Base-by-base conservation (phyloP, 177 flowering plant genomes). In the Vitis hybrid region DNA sequence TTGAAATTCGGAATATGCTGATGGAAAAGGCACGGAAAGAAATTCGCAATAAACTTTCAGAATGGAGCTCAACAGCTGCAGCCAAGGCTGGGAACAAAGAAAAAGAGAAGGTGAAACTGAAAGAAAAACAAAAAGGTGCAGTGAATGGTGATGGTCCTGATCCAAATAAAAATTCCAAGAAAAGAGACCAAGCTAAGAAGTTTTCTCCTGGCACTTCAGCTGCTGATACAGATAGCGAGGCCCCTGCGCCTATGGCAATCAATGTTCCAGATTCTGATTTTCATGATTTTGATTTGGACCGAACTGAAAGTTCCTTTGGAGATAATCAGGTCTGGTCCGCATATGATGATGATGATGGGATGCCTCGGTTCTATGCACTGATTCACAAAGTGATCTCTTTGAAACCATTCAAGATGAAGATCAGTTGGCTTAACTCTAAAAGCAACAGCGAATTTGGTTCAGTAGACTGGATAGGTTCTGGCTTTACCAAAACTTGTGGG, bases 271-370 rank as follows among this genome's bases (percentile, higher is more conserved):
- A 91, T 78, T 79, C 98, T n/a, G 94, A 93, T 79, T 94, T 94
- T 78, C 92, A 93, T 71, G 89, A 91, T 77, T 91, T 94, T 81
- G 98, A 91, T 75, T 58, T 67, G 74, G 91, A 88, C 58, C 75
- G 96, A 60, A 69, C 82, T 19, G 98, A 90, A 74, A 80, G 66
- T 13, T 85, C 87, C 49, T 94, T 94, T 70, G 89, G 67, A 40
- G 88, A 82, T 2, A 90, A 89, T 65, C 93, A 94, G 80, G 89
- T 94, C 12, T 94, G 98, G 98, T 92, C 97, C 72, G 85, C 89
- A 57, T 94, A 94, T 77, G 98, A 93, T 73, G 87, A 84, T 60
- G 88, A 84, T 69, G 97, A 94, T 78, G 98, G 98, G 51, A 94
- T 94, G 98, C 98, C 98, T 56, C 95, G 98, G 7, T 88, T 75